Evolutionary conservation across 2,329 filamentous ascomycete species (phyloP).

Genomic region (Verticillium zaregamsianum): DNA sequence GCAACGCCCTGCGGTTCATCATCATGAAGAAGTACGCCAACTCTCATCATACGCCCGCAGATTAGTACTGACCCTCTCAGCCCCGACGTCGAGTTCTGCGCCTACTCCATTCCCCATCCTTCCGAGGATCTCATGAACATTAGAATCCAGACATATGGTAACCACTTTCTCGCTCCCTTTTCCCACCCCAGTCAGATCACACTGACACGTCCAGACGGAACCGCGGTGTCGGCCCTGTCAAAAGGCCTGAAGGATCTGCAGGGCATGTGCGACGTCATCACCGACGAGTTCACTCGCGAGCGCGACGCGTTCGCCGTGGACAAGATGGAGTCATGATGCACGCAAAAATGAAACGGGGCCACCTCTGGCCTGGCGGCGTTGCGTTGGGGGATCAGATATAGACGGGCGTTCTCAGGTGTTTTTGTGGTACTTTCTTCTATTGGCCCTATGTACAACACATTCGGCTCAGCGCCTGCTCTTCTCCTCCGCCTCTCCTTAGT

Average conservation of each 20-base stretch:
- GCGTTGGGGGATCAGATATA: background rate
- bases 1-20: constrained; percentile 88
- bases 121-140: constrained; percentile 96
- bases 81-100: constrained; percentile 95
- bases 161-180: too few relatives aligned
- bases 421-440: constrained; percentile 5
- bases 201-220: constrained; percentile 55
- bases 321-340: background rate
- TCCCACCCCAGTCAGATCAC: background rate
- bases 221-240: constrained; percentile 78
- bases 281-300: constrained; percentile 74
- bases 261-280: constrained; percentile 87
- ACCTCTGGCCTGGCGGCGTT: background rate
- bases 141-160: constrained; percentile 94
- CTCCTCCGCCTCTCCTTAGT: constrained; percentile 7
- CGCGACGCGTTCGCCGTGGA: constrained; percentile 50
- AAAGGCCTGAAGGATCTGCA: constrained; percentile 88
- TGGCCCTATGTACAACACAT: constrained; percentile 3
- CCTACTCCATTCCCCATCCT: constrained; percentile 95
- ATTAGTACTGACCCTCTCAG: constrained; percentile 39
- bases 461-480: background rate
- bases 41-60: too few relatives aligned
- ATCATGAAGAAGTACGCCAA: constrained; percentile 89
- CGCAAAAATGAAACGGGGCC: background rate
- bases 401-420: constrained; percentile 25